Evolutionary conservation across 2,329 filamentous ascomycete species (phyloP), one percentile per base, ranked within the genome.

Genomic region (Penicillium sp.): DNA sequence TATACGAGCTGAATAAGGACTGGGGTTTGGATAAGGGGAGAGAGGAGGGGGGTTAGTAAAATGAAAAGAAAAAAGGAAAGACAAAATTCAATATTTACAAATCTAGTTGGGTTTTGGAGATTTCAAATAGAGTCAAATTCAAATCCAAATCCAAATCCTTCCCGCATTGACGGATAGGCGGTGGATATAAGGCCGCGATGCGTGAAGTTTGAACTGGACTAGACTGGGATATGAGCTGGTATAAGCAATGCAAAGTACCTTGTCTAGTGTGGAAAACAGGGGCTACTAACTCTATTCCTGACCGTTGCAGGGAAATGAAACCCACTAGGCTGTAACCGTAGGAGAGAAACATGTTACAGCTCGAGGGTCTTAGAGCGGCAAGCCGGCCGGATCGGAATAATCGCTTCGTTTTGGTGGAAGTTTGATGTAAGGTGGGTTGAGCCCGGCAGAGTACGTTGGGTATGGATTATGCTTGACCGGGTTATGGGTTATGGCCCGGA

Each of bases 381-480:
- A 50, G 35, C 54, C 54, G 57, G 43, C 57, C 35, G 31, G 29
- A 50, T 59, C 31, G 57, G 48, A 59, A 59, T 55, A 23, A 38
- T 42, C 7, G 21, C 33, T 19, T 35, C 27, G 33, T 23, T 50
- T 51, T n/a, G 35, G 43, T 49, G 41, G 25, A 53, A 17, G 41
- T 41, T 33, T 13, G 41, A 17, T 38, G 17, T n/a, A 3, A 15
- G 13, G 15, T 25, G 9, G 23, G 25, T 45, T 2, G 10, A 19
- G 29, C 29, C 17, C 9, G 25, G 17, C 42, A 17, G 8, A 29
- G 10, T 13, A 6, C 10, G 7, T 29, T 29, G 25, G 25, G 6
- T 25, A 25, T 5, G 25, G 25, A 25, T 25, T 25, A 25, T 25
- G 25, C 25, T 25, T 25, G 25, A 25, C 25, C 25, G 7, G 9